Percentiles rank a stretch among this genome's conserved stretches.
phyloP scores from a whole-genome alignment of 139 green algal species.

The Astrephomene gubernaculifera region DNA sequence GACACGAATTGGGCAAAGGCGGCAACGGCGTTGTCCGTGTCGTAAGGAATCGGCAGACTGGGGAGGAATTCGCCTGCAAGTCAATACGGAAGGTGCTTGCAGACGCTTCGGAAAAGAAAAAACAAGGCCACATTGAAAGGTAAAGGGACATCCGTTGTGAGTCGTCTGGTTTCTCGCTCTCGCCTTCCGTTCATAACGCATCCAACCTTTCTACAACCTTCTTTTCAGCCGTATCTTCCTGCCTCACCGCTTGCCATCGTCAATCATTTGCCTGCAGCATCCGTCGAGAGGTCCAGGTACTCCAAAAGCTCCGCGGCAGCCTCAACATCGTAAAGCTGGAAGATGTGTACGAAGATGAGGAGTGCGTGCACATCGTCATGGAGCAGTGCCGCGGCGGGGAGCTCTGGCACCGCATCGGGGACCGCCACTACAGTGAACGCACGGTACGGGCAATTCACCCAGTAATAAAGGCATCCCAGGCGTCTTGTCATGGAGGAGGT shows the following conservation, averaged over 20 bases:
- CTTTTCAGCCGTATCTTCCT: too few species aligned
- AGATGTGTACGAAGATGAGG: constrained; percentile 83
- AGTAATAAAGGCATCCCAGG: background rate
- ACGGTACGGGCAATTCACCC: constrained; percentile 47
- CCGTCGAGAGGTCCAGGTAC: constrained; percentile 70
- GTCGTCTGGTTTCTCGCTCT: too few species aligned
- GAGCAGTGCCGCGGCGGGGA: constrained; percentile 88
- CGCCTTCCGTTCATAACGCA: background rate
- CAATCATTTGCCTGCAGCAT: constrained; percentile 58
- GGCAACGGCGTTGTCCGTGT: constrained; percentile 59
- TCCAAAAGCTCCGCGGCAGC: constrained; percentile 78
- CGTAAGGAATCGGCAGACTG: constrained; percentile 48
- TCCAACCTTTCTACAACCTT: background rate
- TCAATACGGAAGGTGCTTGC: constrained; percentile 74
- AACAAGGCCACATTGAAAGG: constrained; percentile 72
- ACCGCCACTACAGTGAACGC: constrained; percentile 61
- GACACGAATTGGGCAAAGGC: constrained; percentile 36
- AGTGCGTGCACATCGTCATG: constrained; percentile 84
- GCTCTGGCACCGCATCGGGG: constrained; percentile 79
- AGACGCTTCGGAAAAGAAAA: constrained; percentile 67
- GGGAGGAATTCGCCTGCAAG: constrained; percentile 85
- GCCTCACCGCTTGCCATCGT: too few species aligned
- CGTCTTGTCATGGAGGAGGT: background rate
- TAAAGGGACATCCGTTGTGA: background rate
- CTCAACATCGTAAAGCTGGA: constrained; percentile 84